phyloP scores from a whole-genome alignment of 768 basidiomycete genomes.

The Myochromella boudieri region DNA sequence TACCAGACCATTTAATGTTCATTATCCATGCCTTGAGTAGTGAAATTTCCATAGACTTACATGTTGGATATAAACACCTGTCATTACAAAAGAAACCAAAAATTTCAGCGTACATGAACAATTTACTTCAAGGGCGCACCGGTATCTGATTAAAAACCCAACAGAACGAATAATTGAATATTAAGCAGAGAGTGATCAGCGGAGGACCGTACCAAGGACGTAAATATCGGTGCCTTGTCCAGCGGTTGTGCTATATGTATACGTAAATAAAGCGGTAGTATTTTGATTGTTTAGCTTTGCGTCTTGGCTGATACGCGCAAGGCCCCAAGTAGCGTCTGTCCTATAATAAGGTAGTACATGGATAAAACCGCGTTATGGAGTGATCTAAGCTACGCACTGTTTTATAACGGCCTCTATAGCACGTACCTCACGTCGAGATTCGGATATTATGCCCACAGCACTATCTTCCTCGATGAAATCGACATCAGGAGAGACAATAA shows the following conservation, averaged over 20 bases:
- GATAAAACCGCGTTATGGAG: not conserved
- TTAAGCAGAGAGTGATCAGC: too few species aligned
- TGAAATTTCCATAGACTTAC: constrained; percentile 3
- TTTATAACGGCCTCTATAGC: not conserved
- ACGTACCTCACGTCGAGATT: not conserved
- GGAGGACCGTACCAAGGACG: constrained; percentile 18
- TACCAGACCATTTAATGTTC: too few species aligned
- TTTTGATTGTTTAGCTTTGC: constrained; percentile 17
- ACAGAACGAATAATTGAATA: not conserved
- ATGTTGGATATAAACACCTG: constrained; percentile 6
- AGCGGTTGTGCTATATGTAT: constrained; percentile 7
- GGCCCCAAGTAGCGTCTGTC: constrained; percentile 19
- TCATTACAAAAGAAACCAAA: not conserved
- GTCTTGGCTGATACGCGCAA: constrained; percentile 18
- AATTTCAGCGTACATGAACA: not conserved
- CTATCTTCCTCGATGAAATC: constrained; percentile 14
- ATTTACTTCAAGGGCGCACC: constrained; percentile 1
- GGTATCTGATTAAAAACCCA: constrained; percentile 7
- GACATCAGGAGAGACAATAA: constrained; percentile 8
- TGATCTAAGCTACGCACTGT: not conserved
- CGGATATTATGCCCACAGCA: constrained; percentile 2
- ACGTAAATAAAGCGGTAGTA: constrained; percentile 16
- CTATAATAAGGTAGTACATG: not conserved
- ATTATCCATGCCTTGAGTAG: too few species aligned
- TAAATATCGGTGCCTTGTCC: constrained; percentile 25